A percentile compares a stretch with the other conserved stretches of the same genome.
Conservation (phyloP, 176 grass and related monocot genomes). For the Cocos nucifera region DNA sequence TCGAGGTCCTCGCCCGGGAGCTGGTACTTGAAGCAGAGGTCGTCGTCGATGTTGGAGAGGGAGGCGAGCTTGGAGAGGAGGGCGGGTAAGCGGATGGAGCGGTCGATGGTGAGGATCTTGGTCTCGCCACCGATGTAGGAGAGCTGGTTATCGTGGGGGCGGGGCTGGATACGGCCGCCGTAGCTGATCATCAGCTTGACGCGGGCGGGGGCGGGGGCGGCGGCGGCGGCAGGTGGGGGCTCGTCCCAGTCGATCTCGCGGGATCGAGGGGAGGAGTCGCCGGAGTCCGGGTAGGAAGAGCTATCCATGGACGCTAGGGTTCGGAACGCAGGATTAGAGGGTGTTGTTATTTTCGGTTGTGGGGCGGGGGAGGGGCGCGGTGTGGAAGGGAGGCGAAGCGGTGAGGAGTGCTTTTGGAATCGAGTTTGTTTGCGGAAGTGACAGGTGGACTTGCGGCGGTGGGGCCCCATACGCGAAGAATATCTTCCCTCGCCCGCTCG, state of each 20-base stretch:
- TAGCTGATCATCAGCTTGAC: slow-evolving; percentile 92
- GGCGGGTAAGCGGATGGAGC: slow-evolving; percentile 50
- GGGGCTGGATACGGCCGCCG: slow-evolving; percentile 84
- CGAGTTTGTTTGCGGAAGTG: too few species aligned
- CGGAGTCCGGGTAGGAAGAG: slow-evolving; percentile 46
- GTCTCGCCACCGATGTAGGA: slow-evolving; percentile 90
- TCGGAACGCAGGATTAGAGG: not conserved
- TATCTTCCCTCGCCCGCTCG: too few species aligned
- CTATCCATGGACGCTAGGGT: slow-evolving; percentile 29
- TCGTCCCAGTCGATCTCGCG: slow-evolving; percentile 21
- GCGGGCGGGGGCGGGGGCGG: slow-evolving; percentile 15
- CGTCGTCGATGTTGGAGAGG: slow-evolving; percentile 14
- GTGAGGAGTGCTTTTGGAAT: too few species aligned
- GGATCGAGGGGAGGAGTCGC: slow-evolving; percentile 57
- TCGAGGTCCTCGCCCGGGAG: slow-evolving; percentile 98
- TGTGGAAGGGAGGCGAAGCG: too few species aligned
- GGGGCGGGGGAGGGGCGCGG: too few species aligned
- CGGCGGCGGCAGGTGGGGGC: not conserved
- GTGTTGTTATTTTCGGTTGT: too few species aligned
- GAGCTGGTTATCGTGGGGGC: slow-evolving; percentile 75
- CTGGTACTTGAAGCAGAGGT: slow-evolving; percentile 91
- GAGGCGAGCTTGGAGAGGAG: slow-evolving; percentile 47
- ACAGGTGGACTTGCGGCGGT: too few species aligned
- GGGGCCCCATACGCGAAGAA: too few species aligned
- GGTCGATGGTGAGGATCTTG: slow-evolving; percentile 85